Percentiles rank a stretch among this genome's conserved stretches.
Evolutionary conservation across 129 eudicot genomes (phyloP).

Genomic region (Oenanthe sinensis): DNA sequence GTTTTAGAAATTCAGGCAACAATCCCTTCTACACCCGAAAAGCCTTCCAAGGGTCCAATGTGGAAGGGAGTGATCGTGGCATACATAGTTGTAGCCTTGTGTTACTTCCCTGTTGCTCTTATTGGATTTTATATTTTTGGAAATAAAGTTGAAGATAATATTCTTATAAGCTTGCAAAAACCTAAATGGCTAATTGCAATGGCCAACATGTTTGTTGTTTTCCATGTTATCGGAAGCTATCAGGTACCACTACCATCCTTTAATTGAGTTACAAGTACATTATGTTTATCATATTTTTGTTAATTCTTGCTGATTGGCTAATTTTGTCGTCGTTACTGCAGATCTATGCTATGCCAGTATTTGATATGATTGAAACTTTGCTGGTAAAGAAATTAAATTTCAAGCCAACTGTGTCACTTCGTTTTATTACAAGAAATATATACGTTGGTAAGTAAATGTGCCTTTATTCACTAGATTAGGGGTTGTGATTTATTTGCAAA

Average conservation of each 20-base stretch:
- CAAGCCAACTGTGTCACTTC: not conserved
- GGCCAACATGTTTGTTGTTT: slow-evolving; percentile 22
- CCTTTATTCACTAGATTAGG: not conserved
- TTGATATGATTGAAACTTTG: slow-evolving; percentile 9
- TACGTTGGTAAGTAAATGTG: slow-evolving; percentile 5
- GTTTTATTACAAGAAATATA: slow-evolving; percentile 4
- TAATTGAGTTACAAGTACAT: not conserved
- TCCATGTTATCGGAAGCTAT: slow-evolving; percentile 27
- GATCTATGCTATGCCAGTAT: slow-evolving; percentile 10
- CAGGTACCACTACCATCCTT: not conserved
- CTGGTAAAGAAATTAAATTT: slow-evolving; percentile 6
- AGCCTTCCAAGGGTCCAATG: slow-evolving; percentile 28
- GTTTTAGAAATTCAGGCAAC: slow-evolving; percentile 28
- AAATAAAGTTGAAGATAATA: slow-evolving; percentile 13
- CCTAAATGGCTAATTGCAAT: slow-evolving; percentile 24
- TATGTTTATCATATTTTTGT: not conserved
- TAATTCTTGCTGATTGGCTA: not conserved
- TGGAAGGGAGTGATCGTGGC: slow-evolving; percentile 25
- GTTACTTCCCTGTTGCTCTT: slow-evolving; percentile 25
- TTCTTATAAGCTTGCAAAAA: slow-evolving; percentile 18
- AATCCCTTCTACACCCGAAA: slow-evolving; percentile 25
- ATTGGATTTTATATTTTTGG: slow-evolving; percentile 21
- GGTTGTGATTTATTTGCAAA: not conserved
- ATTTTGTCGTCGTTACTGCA: not conserved
- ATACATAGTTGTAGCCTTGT: slow-evolving; percentile 20